A percentile compares a stretch with the other conserved stretches of the same genome.
Evolutionary conservation across 1,284 basidiomycete species (phyloP).

Genomic region (Irpex lacteus): DNA sequence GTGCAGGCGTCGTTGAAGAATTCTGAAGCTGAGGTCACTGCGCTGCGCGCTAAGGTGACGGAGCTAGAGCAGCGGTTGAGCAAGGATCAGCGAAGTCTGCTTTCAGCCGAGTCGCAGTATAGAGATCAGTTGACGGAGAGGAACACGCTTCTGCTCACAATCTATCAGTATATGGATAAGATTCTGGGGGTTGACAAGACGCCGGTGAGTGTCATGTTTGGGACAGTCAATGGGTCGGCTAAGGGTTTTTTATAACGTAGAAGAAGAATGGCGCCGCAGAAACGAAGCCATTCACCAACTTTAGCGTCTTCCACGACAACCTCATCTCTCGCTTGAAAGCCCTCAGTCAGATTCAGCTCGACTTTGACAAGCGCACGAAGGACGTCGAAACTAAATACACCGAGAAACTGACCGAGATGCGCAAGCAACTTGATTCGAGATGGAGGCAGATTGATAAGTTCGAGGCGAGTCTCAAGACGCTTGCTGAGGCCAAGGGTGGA

Average conservation of each 20-base stretch:
- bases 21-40: slow-evolving; percentile 63
- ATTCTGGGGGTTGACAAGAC: slow-evolving; percentile 87
- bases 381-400: slow-evolving; percentile 72
- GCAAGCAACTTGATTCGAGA: slow-evolving; percentile 83
- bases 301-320: slow-evolving; percentile 92
- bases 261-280: slow-evolving; percentile 74
- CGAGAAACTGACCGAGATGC: slow-evolving; percentile 77
- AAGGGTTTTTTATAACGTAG: slow-evolving; percentile 31
- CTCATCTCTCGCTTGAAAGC: slow-evolving; percentile 85
- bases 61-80: slow-evolving; percentile 82
- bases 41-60: slow-evolving; percentile 56
- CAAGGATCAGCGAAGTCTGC: slow-evolving; percentile 78
- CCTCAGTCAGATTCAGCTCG: slow-evolving; percentile 78
- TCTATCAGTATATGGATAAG: slow-evolving; percentile 95
- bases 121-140: slow-evolving; percentile 90
- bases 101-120: slow-evolving; percentile 76
- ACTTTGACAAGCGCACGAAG: slow-evolving; percentile 86
- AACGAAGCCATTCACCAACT: slow-evolving; percentile 91
- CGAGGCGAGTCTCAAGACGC: slow-evolving; percentile 82
- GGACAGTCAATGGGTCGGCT: not conserved
- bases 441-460: slow-evolving; percentile 96
- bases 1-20: slow-evolving; percentile 58
- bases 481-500: slow-evolving; percentile 78
- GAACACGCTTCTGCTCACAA: slow-evolving; percentile 86
- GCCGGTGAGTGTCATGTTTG: slow-evolving; percentile 52